Base-by-base conservation (phyloP, 495 filamentous ascomycete species). In the Hypoxylon crocopeplum region DNA sequence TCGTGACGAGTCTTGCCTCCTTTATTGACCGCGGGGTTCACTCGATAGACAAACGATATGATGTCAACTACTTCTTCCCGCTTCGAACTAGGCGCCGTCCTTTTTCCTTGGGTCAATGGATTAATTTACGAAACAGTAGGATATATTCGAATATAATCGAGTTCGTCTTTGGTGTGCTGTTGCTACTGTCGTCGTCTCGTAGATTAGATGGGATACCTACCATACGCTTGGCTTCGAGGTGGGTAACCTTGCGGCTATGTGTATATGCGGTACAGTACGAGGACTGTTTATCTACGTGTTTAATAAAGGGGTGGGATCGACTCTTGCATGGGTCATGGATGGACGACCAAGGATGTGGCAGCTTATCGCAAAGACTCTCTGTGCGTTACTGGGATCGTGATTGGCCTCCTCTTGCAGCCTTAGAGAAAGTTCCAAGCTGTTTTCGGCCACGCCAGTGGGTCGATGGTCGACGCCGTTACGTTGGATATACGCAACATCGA, bases 251-350 rank as follows among this genome's bases (percentile, higher is more conserved):
- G n/a, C n/a, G n/a, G n/a, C n/a, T n/a, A n/a, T n/a, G n/a, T n/a
- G n/a, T n/a, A 47, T 16, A 41, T 19, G 17, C 17, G 34, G n/a
- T 41, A 64, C 61, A 63, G 49, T 50, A 51, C 22, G 33, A 49
- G 32, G 15, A 59, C 29, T n/a, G 49, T 30, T 7, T 44, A 37
- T 48, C 27, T 19, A 21, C 22, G 29, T n/a, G 34, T 38, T 46
- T 53, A 48, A 63, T 63, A 62, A 62, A 62, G 48, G 47, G 53
- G 48, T 63, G 53, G 29, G 60, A 52, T 63, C 52, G 48, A 50
- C 48, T 52, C 37, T 25, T 19, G 49, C 55, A 64, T 64, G 49
- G 53, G 12, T 48, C 37, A 44, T n/a, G 54, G 48, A 45, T 50
- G 17, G 29, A 21, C 30, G 54, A 25, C 24, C 54, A 55, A 48